Conservation (phyloP, 331 rosid species). For the Spiraea crenata region DNA sequence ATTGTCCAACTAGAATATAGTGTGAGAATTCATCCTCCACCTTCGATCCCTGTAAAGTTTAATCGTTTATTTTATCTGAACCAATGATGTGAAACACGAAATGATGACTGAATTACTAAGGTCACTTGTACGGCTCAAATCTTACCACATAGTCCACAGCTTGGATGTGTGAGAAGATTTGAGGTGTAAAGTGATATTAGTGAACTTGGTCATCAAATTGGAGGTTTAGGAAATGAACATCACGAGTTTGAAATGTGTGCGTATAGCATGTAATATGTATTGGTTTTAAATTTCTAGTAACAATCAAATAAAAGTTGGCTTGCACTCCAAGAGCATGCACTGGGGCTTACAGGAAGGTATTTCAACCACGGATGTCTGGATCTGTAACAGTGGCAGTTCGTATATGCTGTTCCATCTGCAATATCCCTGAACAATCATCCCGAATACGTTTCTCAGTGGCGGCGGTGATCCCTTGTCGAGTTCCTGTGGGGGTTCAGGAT, state of each 20-base stretch:
- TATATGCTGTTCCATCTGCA: slow-evolving; percentile 27
- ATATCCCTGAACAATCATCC: slow-evolving; percentile 24
- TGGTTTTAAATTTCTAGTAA: slow-evolving; percentile 14
- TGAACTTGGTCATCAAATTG: background rate
- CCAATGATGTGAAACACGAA: background rate
- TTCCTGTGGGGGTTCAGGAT: slow-evolving; percentile 68
- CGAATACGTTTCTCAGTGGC: slow-evolving; percentile 30
- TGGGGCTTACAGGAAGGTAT: slow-evolving; percentile 34
- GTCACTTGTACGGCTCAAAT: background rate
- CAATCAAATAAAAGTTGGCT: slow-evolving; percentile 17
- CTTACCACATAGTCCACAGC: background rate
- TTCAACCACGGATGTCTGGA: slow-evolving; percentile 29
- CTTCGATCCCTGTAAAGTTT: background rate
- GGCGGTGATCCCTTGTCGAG: slow-evolving; percentile 55
- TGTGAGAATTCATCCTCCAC: background rate
- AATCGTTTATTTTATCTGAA: background rate
- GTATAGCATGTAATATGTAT: slow-evolving; percentile 20
- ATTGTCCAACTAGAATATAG: background rate
- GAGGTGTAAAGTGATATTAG: slow-evolving; percentile 2
- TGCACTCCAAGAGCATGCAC: slow-evolving; percentile 32
- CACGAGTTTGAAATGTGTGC: background rate
- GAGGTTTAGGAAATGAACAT: slow-evolving; percentile 13
- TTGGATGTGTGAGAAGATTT: background rate
- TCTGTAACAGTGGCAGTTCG: slow-evolving; percentile 22
- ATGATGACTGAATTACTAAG: background rate